phyloP scores from a whole-genome alignment of 2,329 filamentous ascomycete species.

The Calonectria pseudoreteaudii region DNA sequence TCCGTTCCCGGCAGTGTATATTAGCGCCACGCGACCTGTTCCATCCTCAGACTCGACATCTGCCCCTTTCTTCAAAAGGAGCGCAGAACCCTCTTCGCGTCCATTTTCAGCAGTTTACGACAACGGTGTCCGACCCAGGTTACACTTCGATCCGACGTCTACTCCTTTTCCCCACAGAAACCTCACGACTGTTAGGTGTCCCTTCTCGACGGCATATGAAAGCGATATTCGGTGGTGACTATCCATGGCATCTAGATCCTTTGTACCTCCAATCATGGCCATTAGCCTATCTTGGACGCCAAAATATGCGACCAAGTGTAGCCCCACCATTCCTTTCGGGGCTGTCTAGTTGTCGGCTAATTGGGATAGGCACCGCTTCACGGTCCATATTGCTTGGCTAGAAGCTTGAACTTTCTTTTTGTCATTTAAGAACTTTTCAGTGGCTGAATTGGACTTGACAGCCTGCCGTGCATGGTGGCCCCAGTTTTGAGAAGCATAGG shows the following conservation, averaged over 20 bases:
- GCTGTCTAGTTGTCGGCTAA: slow-evolving; percentile 16
- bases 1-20: background rate
- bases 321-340: slow-evolving; percentile 28
- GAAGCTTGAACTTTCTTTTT: slow-evolving; percentile 28
- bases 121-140: background rate
- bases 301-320: slow-evolving; percentile 42
- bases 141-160: background rate
- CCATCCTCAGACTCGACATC: background rate
- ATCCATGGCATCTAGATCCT: background rate
- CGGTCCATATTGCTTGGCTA: slow-evolving; percentile 32
- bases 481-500: slow-evolving; percentile 50
- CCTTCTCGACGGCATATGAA: background rate
- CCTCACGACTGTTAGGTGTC: background rate
- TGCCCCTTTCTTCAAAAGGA: background rate
- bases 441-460: background rate
- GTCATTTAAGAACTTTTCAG: slow-evolving; percentile 32
- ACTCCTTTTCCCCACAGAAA: background rate
- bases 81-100: background rate
- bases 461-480: slow-evolving; percentile 45
- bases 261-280: background rate
- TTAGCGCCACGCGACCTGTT: background rate
- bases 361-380: background rate
- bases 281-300: slow-evolving; percentile 10
- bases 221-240: background rate
- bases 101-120: background rate